Evolutionary conservation across 208 protist species (phyloP).

Genomic region (Herpetomonas muscarum): DNA sequence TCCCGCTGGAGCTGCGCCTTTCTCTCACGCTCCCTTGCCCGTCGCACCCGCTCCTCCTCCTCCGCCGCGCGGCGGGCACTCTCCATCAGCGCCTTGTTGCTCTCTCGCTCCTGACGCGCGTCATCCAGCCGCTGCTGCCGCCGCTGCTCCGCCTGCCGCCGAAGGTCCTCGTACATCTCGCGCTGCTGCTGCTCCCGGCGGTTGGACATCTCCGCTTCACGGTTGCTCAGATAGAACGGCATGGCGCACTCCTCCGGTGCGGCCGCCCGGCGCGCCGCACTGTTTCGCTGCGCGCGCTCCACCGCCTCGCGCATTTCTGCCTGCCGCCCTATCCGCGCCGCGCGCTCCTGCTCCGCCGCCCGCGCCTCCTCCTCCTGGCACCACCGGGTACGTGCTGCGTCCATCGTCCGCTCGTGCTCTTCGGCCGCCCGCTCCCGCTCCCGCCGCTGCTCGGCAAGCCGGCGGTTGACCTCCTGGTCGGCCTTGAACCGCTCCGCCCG

Average conservation of each 20-base stretch:
- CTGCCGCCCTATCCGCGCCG: constrained; percentile 5
- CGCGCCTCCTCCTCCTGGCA: constrained; percentile 13
- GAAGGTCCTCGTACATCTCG: background rate
- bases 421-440: constrained; percentile 20
- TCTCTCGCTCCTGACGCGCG: constrained; percentile 4
- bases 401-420: constrained; percentile 7
- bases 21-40: background rate
- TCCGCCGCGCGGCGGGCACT: background rate
- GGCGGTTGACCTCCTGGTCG: constrained; percentile 4
- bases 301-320: constrained; percentile 9
- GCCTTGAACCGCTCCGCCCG: constrained; percentile 11
- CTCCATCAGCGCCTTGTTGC: constrained; percentile 1
- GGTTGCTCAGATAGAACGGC: background rate
- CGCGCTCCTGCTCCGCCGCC: constrained; percentile 22
- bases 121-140: constrained; percentile 1
- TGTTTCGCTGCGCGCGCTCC: constrained; percentile 1
- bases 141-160: constrained; percentile 9
- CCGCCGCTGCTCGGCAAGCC: constrained; percentile 10
- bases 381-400: constrained; percentile 7
- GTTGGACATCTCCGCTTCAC: background rate
- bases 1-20: constrained; percentile 6
- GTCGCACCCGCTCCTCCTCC: background rate
- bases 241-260: constrained; percentile 4
- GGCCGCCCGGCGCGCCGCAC: background rate
- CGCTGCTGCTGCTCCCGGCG: background rate